Evolutionary conservation across 1,284 basidiomycete genomes (phyloP).

Genomic region (Bjerkandera adusta): DNA sequence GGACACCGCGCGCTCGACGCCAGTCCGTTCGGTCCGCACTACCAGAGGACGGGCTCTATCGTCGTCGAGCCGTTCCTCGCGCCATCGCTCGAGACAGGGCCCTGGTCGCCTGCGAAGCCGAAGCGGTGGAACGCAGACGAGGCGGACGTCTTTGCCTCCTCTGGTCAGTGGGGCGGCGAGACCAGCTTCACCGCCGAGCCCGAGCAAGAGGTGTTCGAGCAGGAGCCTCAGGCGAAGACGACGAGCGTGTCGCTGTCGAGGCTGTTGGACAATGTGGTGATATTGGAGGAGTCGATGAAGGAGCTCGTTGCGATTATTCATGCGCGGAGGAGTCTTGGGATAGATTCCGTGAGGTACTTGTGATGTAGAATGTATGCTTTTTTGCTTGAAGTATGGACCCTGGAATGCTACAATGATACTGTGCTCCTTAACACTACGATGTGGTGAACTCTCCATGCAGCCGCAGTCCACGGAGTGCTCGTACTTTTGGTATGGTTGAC

Average conservation of each 20-base stretch:
- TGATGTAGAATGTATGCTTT: too few relatives aligned
- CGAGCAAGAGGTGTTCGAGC: conserved; percentile 32
- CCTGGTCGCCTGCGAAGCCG: conserved; percentile 59
- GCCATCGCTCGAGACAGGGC: conserved; percentile 52
- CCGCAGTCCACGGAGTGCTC: too few relatives aligned
- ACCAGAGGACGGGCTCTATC: conserved; percentile 74
- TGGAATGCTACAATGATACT: too few relatives aligned
- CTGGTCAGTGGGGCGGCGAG: conserved; percentile 49
- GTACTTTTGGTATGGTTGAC: too few relatives aligned
- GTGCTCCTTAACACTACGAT: too few relatives aligned
- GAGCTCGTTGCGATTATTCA: conserved; percentile 88
- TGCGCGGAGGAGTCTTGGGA: conserved; percentile 81
- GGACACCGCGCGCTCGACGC: conserved; percentile 49
- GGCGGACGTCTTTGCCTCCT: conserved; percentile 64
- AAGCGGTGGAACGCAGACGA: conserved; percentile 52
- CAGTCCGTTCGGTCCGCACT: conserved; percentile 85
- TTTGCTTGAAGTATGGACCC: too few relatives aligned
- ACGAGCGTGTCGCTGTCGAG: conserved; percentile 73
- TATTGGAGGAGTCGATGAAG: conserved; percentile 95
- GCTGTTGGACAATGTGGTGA: conserved; percentile 91
- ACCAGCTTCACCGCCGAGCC: conserved; percentile 28
- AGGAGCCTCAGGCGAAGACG: conserved; percentile 30
- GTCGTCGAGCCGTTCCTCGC: conserved; percentile 72
- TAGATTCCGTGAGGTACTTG: conserved; percentile 79
- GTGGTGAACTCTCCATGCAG: too few relatives aligned